phyloP scores from a whole-genome alignment of 2,329 filamentous ascomycete genomes.

The Leptodontidium sp. region DNA sequence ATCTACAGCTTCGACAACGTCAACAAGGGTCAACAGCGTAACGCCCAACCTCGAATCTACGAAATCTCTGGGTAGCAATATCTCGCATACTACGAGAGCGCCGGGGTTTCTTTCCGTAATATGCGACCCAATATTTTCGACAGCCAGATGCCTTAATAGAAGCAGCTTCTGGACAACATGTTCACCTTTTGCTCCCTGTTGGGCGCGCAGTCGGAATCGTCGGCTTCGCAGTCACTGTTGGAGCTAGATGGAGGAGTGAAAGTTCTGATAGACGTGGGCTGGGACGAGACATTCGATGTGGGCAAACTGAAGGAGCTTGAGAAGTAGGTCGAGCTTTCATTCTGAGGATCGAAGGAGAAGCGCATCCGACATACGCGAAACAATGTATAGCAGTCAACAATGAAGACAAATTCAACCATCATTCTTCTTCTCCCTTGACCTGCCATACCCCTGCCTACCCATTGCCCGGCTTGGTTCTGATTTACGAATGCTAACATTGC shows the following conservation, averaged over 20 bases:
- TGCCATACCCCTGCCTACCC: slow-evolving; percentile 17
- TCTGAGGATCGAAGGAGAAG: slow-evolving; percentile 20
- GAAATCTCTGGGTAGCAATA: slow-evolving; percentile 1
- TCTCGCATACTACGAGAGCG: slow-evolving; percentile 2
- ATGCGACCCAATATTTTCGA: slow-evolving; percentile 21
- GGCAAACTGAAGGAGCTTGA: slow-evolving; percentile 87
- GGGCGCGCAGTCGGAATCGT: slow-evolving; percentile 86
- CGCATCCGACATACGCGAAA: slow-evolving; percentile 20
- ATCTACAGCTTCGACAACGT: background rate
- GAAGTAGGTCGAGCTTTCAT: slow-evolving; percentile 65
- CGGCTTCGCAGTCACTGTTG: slow-evolving; percentile 91
- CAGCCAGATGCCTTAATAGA: slow-evolving; percentile 29
- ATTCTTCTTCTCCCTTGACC: slow-evolving; percentile 30
- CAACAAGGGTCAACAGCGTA: no score
- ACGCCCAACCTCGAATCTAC: background rate
- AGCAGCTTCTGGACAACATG: slow-evolving; percentile 62
- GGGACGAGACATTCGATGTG: slow-evolving; percentile 91
- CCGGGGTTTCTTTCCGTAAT: slow-evolving; percentile 2
- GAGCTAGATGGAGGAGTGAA: slow-evolving; percentile 98
- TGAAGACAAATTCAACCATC: slow-evolving; percentile 37
- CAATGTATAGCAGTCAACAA: slow-evolving; percentile 44
- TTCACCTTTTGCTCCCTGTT: slow-evolving; percentile 95
- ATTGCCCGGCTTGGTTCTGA: background rate
- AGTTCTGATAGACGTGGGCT: slow-evolving; percentile 91
- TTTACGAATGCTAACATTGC: slow-evolving; percentile 39